Percentiles rank a stretch among this genome's conserved stretches.
phyloP scores from a whole-genome alignment of 345 rosid genomes.

The Murraya paniculata region DNA sequence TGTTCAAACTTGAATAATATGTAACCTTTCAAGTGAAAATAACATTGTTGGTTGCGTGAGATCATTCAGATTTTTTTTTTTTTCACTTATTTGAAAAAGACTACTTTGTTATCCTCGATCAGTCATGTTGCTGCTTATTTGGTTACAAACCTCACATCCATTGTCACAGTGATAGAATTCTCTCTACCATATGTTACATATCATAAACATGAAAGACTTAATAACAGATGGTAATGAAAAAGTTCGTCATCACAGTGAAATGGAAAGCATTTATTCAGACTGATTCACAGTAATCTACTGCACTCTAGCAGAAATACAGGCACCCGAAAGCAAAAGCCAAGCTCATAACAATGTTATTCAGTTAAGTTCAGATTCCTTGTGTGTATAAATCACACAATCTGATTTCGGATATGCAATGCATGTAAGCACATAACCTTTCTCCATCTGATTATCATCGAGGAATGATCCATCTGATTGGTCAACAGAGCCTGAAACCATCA shows the following conservation, averaged over 20 bases:
- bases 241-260: too few relatives aligned
- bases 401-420: constrained; percentile 50
- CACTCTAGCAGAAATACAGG: not conserved
- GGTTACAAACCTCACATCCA: too few relatives aligned
- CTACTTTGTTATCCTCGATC: too few relatives aligned
- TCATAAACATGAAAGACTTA: too few relatives aligned
- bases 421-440: constrained; percentile 47
- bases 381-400: constrained; percentile 54
- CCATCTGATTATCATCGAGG: constrained; percentile 51
- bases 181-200: too few relatives aligned
- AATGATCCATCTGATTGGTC: constrained; percentile 62
- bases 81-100: too few relatives aligned
- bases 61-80: too few relatives aligned
- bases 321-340: not conserved
- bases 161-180: too few relatives aligned
- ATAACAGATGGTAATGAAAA: not conserved
- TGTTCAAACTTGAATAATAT: too few relatives aligned
- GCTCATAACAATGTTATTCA: constrained; percentile 1
- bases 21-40: too few relatives aligned
- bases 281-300: not conserved
- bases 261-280: not conserved
- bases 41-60: too few relatives aligned
- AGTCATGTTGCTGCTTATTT: too few relatives aligned
- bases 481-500: constrained; percentile 40
- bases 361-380: constrained; percentile 48